phyloP scores from a whole-genome alignment of 495 filamentous ascomycete species.

The Oidiodendron maius region DNA sequence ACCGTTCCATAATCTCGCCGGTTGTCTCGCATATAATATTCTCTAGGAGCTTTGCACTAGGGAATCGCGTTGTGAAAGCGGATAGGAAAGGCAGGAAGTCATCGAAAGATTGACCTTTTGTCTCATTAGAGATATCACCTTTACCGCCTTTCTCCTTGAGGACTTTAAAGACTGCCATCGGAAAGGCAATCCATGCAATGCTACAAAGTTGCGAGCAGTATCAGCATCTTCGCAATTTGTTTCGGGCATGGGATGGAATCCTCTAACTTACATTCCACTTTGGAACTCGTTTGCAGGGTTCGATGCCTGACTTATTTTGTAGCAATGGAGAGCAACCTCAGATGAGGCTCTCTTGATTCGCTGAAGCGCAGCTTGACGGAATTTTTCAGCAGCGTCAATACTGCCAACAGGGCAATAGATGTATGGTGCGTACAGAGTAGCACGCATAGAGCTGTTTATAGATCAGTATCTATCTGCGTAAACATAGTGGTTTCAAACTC shows the following conservation, averaged over 20 bases:
- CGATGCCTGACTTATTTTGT: not conserved
- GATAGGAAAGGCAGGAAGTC: conserved; percentile 2
- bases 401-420: not conserved
- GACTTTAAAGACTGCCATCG: conserved; percentile 3
- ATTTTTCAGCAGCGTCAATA: not conserved
- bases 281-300: not conserved
- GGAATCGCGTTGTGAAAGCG: not conserved
- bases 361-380: not conserved
- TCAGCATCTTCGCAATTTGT: not conserved
- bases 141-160: not conserved
- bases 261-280: not conserved
- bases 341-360: not conserved
- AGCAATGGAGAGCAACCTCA: not conserved
- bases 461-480: not conserved
- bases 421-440: not conserved
- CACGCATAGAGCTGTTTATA: not conserved
- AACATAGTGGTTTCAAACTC: not conserved
- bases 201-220: not conserved
- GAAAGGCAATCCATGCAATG: not conserved
- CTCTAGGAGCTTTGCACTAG: not conserved
- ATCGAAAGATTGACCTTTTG: not conserved
- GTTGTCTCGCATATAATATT: not conserved
- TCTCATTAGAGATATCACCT: not conserved
- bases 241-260: not conserved
- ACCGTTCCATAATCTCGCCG: not conserved